Evolutionary conservation across 2,329 filamentous ascomycete species (phyloP).

Genomic region (Aspergillus jensenii): DNA sequence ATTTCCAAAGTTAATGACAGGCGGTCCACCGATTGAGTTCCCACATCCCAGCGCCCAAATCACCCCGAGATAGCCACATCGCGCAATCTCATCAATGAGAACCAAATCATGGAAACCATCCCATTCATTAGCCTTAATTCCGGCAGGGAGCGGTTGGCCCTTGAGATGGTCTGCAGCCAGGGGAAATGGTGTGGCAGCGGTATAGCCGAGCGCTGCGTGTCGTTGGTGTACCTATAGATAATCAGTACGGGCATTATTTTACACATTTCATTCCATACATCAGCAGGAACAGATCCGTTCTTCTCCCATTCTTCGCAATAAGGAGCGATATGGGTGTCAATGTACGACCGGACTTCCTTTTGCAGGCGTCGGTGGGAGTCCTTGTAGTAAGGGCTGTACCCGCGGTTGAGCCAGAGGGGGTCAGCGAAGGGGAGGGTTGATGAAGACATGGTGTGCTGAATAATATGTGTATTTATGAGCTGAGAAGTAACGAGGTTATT

Average conservation of each 20-base stretch:
- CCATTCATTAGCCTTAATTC: conserved; percentile 31
- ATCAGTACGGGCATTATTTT: not conserved
- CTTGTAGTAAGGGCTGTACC: conserved; percentile 24
- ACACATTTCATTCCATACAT: conserved; percentile 16
- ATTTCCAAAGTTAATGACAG: conserved; percentile 31
- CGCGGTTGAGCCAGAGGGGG: conserved; percentile 25
- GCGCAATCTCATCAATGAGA: conserved; percentile 38
- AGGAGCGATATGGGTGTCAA: conserved; percentile 25
- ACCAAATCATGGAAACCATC: conserved; percentile 41
- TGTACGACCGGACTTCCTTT: conserved; percentile 24
- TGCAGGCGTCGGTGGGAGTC: conserved; percentile 23
- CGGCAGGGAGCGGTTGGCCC: conserved; percentile 25
- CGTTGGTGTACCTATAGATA: conserved; percentile 13
- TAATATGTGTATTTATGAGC: not conserved
- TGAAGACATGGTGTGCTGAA: not conserved
- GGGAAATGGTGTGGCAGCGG: conserved; percentile 20
- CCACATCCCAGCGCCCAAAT: conserved; percentile 34
- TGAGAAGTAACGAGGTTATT: not conserved
- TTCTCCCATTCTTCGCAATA: conserved; percentile 29
- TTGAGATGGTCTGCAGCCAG: conserved; percentile 18
- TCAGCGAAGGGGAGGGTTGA: conserved; percentile 23
- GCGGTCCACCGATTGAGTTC: conserved; percentile 34
- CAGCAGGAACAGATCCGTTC: conserved; percentile 22
- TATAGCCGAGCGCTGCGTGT: conserved; percentile 23
- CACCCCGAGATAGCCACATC: conserved; percentile 33